A percentile compares a stretch with the other conserved stretches of the same genome.
These are phyloP conservation scores for Penicillium bovifimosum DNA, from an alignment of 495 filamentous ascomycete genomes.

Conservation along the genomic window DNA sequence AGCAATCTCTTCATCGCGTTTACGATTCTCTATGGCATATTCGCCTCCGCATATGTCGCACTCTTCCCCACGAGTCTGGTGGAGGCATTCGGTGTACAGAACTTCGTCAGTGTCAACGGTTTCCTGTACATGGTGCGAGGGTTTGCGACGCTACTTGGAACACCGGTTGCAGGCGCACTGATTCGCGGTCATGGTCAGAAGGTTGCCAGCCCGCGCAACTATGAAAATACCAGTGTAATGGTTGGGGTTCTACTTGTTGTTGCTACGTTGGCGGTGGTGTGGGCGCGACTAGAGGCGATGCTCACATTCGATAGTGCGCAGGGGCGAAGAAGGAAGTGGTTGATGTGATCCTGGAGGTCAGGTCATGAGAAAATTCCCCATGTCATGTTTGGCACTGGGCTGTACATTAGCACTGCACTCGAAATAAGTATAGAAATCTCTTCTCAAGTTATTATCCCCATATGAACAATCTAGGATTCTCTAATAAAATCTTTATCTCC, in stretches of 20 bases:
- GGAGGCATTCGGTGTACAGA: constrained; percentile 39
- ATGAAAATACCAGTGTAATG: constrained; percentile 27
- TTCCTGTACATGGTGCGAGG: constrained; percentile 41
- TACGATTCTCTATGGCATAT: constrained; percentile 34
- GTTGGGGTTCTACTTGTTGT: constrained; percentile 26
- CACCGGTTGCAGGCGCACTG: constrained; percentile 36
- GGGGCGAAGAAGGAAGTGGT: constrained; percentile 12
- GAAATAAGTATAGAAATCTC: neutral
- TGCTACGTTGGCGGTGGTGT: constrained; percentile 25
- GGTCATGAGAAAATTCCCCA: neutral
- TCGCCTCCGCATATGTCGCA: constrained; percentile 37
- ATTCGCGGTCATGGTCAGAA: constrained; percentile 20
- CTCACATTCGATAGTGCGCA: constrained; percentile 10
- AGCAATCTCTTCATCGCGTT: constrained; percentile 34
- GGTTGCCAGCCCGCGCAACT: constrained; percentile 14
- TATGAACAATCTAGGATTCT: too few species aligned
- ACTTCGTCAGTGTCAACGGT: constrained; percentile 40
- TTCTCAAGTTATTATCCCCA: neutral
- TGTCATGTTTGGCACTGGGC: neutral
- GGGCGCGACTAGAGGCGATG: constrained; percentile 31
- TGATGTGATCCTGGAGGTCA: constrained; percentile 6
- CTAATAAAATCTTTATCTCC: too few species aligned
- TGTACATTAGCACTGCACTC: neutral
- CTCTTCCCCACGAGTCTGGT: constrained; percentile 38
- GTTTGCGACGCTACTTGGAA: constrained; percentile 37